phyloP scores from a whole-genome alignment of 2,329 filamentous ascomycete species.

The Talaromyces funiculosus region DNA sequence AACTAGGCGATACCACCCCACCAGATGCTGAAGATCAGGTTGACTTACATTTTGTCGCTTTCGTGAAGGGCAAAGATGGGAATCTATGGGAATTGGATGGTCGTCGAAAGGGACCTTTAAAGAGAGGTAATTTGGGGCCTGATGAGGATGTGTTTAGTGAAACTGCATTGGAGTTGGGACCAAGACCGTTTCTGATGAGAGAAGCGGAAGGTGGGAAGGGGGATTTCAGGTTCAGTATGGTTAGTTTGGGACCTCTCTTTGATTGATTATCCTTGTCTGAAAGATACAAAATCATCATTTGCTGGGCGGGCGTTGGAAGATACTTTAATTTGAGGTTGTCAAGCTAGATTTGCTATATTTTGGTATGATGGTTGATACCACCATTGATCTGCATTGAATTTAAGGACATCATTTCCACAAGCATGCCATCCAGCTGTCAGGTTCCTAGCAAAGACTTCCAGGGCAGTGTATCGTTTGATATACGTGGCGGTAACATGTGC shows the following conservation, averaged over 20 bases:
- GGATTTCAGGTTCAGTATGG: constrained; percentile 57
- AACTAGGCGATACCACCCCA: constrained; percentile 69
- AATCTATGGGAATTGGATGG: constrained; percentile 80
- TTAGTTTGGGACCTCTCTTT: constrained; percentile 54
- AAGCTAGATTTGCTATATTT: constrained; percentile 24
- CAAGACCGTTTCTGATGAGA: constrained; percentile 54
- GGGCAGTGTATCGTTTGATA: constrained; percentile 38
- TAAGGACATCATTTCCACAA: constrained; percentile 58
- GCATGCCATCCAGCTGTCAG: constrained; percentile 57
- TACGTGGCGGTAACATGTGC: background rate
- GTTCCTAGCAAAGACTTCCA: constrained; percentile 58
- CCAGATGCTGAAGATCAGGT: constrained; percentile 73
- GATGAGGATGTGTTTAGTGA: constrained; percentile 70
- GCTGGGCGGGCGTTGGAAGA: background rate
- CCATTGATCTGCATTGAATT: constrained; percentile 52
- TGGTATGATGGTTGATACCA: constrained; percentile 36
- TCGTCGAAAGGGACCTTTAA: constrained; percentile 63
- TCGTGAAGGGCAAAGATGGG: constrained; percentile 69
- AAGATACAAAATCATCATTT: background rate
- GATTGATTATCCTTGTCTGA: constrained; percentile 24
- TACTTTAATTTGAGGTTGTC: background rate
- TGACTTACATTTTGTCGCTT: constrained; percentile 95
- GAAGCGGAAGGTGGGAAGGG: constrained; percentile 53
- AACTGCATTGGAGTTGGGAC: constrained; percentile 67
- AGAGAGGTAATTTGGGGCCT: constrained; percentile 55